These are phyloP conservation scores for Blastocystis sp. DNA, from an alignment of 352 stramenopile genomes.

Conservation along the genomic window DNA sequence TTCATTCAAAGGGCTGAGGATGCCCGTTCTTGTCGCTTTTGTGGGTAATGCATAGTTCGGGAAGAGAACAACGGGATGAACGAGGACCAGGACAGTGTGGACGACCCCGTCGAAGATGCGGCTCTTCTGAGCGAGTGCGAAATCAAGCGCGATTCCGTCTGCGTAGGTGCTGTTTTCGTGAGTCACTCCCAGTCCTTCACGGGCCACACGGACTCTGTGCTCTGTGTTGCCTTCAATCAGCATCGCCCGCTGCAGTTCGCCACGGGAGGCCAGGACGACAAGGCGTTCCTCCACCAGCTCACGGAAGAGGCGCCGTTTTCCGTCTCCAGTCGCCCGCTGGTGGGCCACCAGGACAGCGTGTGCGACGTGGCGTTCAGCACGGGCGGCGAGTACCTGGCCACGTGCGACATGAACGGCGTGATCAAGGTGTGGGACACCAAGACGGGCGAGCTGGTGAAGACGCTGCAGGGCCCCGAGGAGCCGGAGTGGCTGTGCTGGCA, in stretches of 20 bases:
- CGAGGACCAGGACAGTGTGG: background rate
- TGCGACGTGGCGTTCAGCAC: constrained; percentile 39
- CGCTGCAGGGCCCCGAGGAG: constrained; percentile 47
- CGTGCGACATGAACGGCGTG: constrained; percentile 50
- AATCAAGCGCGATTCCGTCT: constrained; percentile 48
- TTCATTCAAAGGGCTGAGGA: constrained; percentile 32
- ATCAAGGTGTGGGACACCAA: constrained; percentile 40
- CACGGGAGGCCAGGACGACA: constrained; percentile 47
- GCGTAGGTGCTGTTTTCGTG: background rate
- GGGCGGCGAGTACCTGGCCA: constrained; percentile 30
- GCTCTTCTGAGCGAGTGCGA: background rate
- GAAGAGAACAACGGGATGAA: background rate
- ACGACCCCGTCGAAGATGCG: background rate
- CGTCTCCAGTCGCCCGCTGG: too few relatives aligned
- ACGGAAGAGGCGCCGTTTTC: background rate
- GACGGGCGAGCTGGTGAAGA: constrained; percentile 6
- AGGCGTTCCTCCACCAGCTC: constrained; percentile 42
- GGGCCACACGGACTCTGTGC: constrained; percentile 49
- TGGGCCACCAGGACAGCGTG: constrained; percentile 41
- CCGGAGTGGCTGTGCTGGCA: constrained; percentile 53
- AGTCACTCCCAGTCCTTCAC: constrained; percentile 28
- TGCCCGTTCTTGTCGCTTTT: background rate
- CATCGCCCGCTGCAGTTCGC: background rate
- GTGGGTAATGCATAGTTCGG: background rate
- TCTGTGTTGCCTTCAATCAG: constrained; percentile 51